Percentiles rank a stretch among this genome's conserved stretches.
These are phyloP conservation scores for Verticillium albo-atrum DNA, from an alignment of 2,329 filamentous ascomycete species.

Conservation along the genomic window DNA sequence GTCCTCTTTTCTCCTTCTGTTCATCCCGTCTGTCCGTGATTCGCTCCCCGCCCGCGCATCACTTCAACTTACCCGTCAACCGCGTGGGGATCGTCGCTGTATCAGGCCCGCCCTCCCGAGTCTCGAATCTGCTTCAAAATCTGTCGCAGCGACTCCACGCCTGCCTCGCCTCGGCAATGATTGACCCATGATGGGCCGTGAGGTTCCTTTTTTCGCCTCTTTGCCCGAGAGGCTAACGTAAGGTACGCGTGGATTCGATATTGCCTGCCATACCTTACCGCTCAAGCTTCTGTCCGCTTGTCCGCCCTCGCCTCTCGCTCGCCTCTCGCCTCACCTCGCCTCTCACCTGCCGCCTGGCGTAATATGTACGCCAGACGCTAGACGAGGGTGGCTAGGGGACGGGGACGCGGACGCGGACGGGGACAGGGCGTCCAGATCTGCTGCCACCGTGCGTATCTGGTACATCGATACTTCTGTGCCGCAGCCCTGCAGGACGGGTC, in stretches of 20 bases:
- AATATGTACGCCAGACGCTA: neutral
- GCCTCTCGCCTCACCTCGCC: neutral
- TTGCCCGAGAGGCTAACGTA: neutral
- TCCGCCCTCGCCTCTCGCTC: neutral
- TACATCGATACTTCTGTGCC: neutral
- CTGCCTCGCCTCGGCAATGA: neutral
- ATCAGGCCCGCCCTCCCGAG: neutral
- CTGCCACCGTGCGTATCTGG: neutral
- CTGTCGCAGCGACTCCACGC: neutral
- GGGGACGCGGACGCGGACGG: neutral
- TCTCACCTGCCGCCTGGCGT: neutral
- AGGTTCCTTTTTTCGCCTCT: neutral
- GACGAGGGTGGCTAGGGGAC: neutral
- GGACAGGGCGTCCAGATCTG: neutral
- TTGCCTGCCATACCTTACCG: neutral
- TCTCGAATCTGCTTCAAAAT: neutral
- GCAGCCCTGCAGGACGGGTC: neutral
- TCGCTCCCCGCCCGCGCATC: neutral
- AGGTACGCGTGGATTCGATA: neutral
- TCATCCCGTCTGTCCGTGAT: neutral
- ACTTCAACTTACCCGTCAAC: neutral
- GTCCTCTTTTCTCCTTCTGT: neutral
- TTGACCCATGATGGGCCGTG: neutral
- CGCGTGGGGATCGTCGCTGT: neutral
- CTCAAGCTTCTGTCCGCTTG: neutral